A percentile compares a stretch with the other conserved stretches of the same genome.
These are phyloP conservation scores for Aspergillus fructus DNA, from an alignment of 2,329 filamentous ascomycete genomes.

Conservation along the genomic window DNA sequence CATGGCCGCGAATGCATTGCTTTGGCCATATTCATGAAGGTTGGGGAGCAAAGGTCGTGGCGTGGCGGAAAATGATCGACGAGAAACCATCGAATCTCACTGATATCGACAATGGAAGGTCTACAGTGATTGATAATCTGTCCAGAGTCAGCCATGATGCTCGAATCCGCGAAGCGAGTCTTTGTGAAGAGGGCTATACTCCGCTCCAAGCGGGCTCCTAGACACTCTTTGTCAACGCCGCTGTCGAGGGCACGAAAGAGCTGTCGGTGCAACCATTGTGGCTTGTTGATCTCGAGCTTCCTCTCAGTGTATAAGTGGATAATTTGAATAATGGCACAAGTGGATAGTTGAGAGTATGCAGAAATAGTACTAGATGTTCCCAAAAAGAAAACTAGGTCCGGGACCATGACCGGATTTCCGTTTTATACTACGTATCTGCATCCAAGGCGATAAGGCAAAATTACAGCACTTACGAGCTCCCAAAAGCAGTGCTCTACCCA, in stretches of 20 bases:
- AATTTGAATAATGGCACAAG: too few species aligned
- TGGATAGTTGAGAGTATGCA: too few species aligned
- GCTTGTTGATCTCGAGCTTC: constrained; percentile 53
- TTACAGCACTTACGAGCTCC: too few species aligned
- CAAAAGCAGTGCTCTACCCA: too few species aligned
- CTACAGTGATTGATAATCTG: constrained; percentile 33
- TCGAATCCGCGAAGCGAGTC: constrained; percentile 38
- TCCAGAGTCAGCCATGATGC: background rate
- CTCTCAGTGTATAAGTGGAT: background rate
- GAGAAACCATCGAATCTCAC: constrained; percentile 46
- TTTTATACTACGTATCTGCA: too few species aligned
- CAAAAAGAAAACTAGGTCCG: too few species aligned
- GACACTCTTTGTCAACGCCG: constrained; percentile 62
- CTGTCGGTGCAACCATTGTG: constrained; percentile 49
- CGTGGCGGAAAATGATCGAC: constrained; percentile 47
- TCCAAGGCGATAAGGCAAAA: too few species aligned
- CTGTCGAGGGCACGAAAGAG: constrained; percentile 46
- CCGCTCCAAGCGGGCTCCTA: constrained; percentile 37
- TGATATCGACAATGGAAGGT: constrained; percentile 46
- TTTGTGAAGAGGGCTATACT: constrained; percentile 7
- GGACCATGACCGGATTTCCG: too few species aligned
- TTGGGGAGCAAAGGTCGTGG: constrained; percentile 57
- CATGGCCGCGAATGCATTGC: constrained; percentile 38
- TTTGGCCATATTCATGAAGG: constrained; percentile 49
- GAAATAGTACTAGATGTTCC: too few species aligned